Evolutionary conservation across 768 basidiomycete genomes (phyloP).

Genomic region (Leccinum fibrillosum): DNA sequence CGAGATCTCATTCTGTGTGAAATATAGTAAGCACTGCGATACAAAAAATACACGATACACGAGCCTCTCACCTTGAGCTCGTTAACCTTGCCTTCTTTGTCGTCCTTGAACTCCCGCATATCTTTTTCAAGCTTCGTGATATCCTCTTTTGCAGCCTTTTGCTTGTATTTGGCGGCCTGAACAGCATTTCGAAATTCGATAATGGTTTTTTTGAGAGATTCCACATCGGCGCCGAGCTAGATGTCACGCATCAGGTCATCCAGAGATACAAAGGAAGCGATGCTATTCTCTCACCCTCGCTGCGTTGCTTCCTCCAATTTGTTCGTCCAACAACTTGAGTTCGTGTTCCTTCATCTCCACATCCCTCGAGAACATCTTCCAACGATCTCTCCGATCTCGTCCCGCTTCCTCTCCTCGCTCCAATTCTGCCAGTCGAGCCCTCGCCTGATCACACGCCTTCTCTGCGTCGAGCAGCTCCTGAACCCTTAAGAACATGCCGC

Average conservation of each 20-base stretch:
- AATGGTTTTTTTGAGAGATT: constrained; percentile 63
- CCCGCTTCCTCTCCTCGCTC: constrained; percentile 53
- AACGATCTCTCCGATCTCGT: constrained; percentile 54
- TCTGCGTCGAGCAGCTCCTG: constrained; percentile 79
- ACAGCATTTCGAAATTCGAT: constrained; percentile 53
- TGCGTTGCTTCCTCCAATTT: constrained; percentile 86
- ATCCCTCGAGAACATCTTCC: constrained; percentile 59
- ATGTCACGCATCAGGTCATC: neutral
- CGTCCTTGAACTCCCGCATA: constrained; percentile 98
- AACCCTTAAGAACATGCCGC: constrained; percentile 74
- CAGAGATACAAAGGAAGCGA: neutral
- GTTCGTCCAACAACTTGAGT: constrained; percentile 74
- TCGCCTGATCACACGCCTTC: constrained; percentile 49
- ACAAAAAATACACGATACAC: neutral
- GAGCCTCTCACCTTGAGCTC: constrained; percentile 72
- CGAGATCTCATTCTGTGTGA: constrained; percentile 58
- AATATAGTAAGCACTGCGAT: neutral
- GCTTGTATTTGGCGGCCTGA: constrained; percentile 69
- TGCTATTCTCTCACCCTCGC: constrained; percentile 56
- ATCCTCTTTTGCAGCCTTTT: constrained; percentile 72
- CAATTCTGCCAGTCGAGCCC: constrained; percentile 43
- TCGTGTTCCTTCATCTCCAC: constrained; percentile 91
- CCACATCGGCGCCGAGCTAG: constrained; percentile 83
- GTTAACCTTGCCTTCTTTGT: constrained; percentile 95
- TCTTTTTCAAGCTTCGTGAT: constrained; percentile 89